Base-by-base conservation (phyloP, 164 flowering plant genomes). In the Brasenia schreberi region DNA sequence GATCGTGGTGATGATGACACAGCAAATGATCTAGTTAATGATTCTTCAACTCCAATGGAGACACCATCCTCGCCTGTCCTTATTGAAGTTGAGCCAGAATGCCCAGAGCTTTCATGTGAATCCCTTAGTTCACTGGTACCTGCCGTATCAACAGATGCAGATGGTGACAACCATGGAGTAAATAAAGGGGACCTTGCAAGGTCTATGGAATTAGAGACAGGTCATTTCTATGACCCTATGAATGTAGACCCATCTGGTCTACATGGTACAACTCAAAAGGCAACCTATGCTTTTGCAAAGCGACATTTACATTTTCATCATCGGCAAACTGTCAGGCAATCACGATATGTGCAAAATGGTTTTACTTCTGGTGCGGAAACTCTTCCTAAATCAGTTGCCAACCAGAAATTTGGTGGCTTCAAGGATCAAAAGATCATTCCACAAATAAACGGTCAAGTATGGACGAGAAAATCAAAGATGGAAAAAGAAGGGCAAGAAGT, bases 391-490 rank as follows among this genome's bases (percentile, higher is more conserved):
- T 61, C 27, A n/a, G 63, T 18, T 9, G 18, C 10, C 63, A 61
- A 11, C 27, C 33, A 61, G 63, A 23, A 23, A 61, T 18, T 11
- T 18, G 63, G 63, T 18, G 23, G 12, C 63, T 68, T 3, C 62
- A 18, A 39, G 69, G 49, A 23, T 2, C 77, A 78, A 61, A 61
- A 33, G 6, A 66, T 45, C 27, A 69, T 33, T 77, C 64, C 42
- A 61, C 77, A 71, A 88, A 33, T 33, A 33, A 33, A 33, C 39
- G 39, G 39, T 33, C 74, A 56, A 59, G 7, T 83, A 75, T 61
- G 69, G 80, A 11, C 80, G 68, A 62, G 85, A 84, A 72, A 78
- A 87, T 12, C 87, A 92, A 96, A 82, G 88, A 64, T 76, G 77
- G 56, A 92, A 92, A 74, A 18, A 65, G 78, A 77, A 64, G 79